Evolutionary conservation across 176 grass and related monocot species (phyloP).

Genomic region (Triticum turgidum): DNA sequence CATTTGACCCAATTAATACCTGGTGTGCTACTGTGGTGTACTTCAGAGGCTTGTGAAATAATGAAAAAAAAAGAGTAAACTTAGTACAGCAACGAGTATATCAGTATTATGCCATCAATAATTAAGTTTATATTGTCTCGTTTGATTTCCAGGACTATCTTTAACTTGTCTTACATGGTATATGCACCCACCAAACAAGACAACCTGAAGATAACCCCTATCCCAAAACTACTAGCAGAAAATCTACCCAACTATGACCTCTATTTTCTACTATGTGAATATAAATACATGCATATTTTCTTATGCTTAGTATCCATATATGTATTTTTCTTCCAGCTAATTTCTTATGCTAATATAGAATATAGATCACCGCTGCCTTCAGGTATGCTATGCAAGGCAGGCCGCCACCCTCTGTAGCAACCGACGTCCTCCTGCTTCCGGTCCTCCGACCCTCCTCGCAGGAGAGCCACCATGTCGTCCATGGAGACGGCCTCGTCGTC

Average conservation of each 20-base stretch:
- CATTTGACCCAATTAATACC: too few species aligned
- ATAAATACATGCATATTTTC: not conserved
- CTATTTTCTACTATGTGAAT: not conserved
- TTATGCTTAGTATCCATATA: conserved; percentile 28
- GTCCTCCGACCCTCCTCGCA: conserved; percentile 24
- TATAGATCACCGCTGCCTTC: conserved; percentile 47
- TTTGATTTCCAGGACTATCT: conserved; percentile 43
- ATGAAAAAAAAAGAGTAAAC: not conserved
- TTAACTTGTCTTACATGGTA: conserved; percentile 34
- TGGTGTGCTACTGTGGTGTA: too few species aligned
- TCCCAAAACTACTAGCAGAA: conserved; percentile 26
- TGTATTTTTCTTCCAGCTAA: not conserved
- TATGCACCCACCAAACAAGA: conserved; percentile 16
- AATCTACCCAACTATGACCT: not conserved
- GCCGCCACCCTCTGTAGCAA: conserved; percentile 50
- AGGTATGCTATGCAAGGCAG: conserved; percentile 69
- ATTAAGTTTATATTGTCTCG: not conserved
- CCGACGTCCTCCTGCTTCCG: conserved; percentile 5
- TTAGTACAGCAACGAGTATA: not conserved
- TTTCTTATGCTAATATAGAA: not conserved
- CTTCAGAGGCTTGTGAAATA: not conserved
- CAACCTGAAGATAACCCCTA: conserved; percentile 42
- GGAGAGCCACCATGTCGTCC: conserved; percentile 40
- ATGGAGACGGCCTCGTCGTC: conserved; percentile 30
- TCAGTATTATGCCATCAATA: not conserved